Evolutionary conservation across 2,329 filamentous ascomycete species (phyloP).

Genomic region (Nemania sp.): DNA sequence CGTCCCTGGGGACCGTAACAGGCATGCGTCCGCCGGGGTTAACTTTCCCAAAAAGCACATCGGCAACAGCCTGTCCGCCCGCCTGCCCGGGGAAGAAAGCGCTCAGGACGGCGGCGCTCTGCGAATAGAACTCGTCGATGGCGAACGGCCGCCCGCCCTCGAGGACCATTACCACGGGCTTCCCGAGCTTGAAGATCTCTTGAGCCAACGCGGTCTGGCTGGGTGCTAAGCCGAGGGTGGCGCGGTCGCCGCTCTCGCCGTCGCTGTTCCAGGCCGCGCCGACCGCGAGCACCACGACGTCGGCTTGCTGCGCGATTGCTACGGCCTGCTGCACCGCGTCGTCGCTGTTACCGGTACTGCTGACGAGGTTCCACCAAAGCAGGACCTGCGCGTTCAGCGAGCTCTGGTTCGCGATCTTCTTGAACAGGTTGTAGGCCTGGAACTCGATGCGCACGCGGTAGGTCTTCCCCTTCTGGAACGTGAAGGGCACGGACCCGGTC

Average conservation of each 20-base stretch:
- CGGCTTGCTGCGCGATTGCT: slow-evolving; percentile 40
- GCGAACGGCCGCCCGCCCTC: slow-evolving; percentile 48
- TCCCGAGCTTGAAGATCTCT: slow-evolving; percentile 43
- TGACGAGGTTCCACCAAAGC: slow-evolving; percentile 51
- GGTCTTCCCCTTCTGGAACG: slow-evolving; percentile 39
- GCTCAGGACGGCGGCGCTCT: slow-evolving; percentile 45
- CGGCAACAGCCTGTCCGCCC: slow-evolving; percentile 42
- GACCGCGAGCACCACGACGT: slow-evolving; percentile 45
- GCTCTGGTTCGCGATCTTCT: slow-evolving; percentile 44
- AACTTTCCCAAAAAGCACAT: slow-evolving; percentile 39
- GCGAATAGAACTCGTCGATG: slow-evolving; percentile 43
- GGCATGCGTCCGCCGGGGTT: slow-evolving; percentile 43
- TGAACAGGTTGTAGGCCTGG: slow-evolving; percentile 46
- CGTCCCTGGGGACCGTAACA: slow-evolving; percentile 40
- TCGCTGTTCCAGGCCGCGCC: slow-evolving; percentile 51
- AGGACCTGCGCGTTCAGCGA: slow-evolving; percentile 48
- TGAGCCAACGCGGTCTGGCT: slow-evolving; percentile 44
- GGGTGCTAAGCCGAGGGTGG: slow-evolving; percentile 41
- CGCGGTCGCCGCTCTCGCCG: slow-evolving; percentile 47
- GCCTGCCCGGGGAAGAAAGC: slow-evolving; percentile 43
- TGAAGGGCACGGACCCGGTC: slow-evolving; percentile 43
- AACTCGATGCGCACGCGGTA: slow-evolving; percentile 48
- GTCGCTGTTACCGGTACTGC: slow-evolving; percentile 39
- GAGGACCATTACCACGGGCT: slow-evolving; percentile 47
- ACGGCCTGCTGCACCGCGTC: slow-evolving; percentile 41